phyloP scores from a whole-genome alignment of 2,329 filamentous ascomycete genomes.

The Fusarium austroafricanum region DNA sequence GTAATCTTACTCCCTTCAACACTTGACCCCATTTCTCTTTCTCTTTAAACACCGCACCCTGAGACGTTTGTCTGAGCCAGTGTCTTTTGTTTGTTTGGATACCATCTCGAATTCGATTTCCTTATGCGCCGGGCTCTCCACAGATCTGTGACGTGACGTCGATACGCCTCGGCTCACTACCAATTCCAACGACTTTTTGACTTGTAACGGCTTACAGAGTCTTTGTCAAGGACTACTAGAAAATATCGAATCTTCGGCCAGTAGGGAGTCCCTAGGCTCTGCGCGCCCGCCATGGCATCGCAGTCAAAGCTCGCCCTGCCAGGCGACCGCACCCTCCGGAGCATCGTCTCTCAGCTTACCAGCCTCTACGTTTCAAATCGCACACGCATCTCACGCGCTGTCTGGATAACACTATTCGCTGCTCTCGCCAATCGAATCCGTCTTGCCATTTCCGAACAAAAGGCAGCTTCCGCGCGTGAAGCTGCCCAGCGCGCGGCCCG shows the following conservation, averaged over 20 bases:
- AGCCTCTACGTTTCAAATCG: constrained; percentile 82
- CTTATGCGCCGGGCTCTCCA: constrained; percentile 26
- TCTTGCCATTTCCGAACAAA: constrained; percentile 92
- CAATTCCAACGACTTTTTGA: constrained; percentile 11
- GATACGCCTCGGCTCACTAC: constrained; percentile 24
- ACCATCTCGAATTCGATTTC: constrained; percentile 15
- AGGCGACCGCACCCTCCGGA: constrained; percentile 72
- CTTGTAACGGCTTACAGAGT: neutral
- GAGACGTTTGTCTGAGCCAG: neutral
- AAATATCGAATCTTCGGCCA: neutral
- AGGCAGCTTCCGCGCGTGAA: constrained; percentile 79
- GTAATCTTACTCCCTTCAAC: constrained; percentile 17
- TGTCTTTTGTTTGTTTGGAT: neutral
- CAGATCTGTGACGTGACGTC: constrained; percentile 44
- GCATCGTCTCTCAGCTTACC: constrained; percentile 74
- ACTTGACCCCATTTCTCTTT: neutral
- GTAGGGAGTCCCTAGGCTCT: constrained; percentile 7
- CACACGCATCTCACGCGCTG: constrained; percentile 81
- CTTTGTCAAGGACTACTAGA: neutral
- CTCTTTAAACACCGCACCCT: neutral
- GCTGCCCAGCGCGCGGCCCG: constrained; percentile 64
- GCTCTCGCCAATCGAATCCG: constrained; percentile 88
- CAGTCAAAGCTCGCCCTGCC: constrained; percentile 77
- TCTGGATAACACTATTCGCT: constrained; percentile 85
- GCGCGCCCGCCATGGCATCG: constrained; percentile 68